A percentile compares a stretch with the other conserved stretches of the same genome.
Evolutionary conservation across 78 protist species (phyloP).

Genomic region (Dictyostelium capitatum): DNA sequence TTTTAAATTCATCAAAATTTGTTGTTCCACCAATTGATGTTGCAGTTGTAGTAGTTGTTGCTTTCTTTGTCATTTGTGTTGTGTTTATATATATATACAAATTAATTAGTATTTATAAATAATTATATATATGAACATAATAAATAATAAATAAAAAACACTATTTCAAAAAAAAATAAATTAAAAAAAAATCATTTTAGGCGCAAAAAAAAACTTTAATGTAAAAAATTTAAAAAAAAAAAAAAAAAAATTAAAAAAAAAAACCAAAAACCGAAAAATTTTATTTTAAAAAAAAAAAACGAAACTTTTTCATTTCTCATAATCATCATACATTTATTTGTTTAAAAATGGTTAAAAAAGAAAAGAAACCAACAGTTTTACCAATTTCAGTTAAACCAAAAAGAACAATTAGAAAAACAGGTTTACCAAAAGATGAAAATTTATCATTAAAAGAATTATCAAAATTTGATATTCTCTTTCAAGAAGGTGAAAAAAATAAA

Average conservation of each 20-base stretch:
- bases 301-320: neutral
- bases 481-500: neutral
- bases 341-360: neutral
- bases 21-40: neutral
- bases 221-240: no score
- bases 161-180: no score
- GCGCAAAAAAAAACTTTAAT: no score
- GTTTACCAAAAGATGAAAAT: conserved; percentile 6
- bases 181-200: no score
- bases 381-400: neutral
- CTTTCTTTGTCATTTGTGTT: neutral
- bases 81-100: no score
- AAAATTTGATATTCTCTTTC: conserved; percentile 7
- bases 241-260: neutral
- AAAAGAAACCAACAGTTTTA: conserved; percentile 6
- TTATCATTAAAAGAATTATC: conserved; percentile 7
- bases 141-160: no score
- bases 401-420: neutral
- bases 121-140: no score
- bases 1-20: neutral
- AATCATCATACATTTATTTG: no score
- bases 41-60: neutral
- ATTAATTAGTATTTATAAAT: no score
- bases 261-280: neutral
- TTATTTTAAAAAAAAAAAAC: neutral